Evolutionary conservation across 2,329 filamentous ascomycete genomes (phyloP), one percentile per base, ranked within the genome.

Genomic region (Colletotrichum caudatum): DNA sequence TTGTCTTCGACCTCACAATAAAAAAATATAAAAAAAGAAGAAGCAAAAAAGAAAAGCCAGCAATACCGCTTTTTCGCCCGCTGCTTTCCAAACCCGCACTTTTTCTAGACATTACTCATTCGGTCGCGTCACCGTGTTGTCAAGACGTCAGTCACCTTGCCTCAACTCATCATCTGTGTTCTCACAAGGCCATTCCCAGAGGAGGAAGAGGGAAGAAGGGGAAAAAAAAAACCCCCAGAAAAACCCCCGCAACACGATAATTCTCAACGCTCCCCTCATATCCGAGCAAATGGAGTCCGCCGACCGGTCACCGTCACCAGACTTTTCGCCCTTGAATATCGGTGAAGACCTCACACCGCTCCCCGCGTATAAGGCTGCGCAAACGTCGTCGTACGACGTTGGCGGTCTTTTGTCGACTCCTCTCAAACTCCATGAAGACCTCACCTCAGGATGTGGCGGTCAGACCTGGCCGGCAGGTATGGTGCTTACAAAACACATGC

Each of bases 401-500:
- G 91, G 93, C 74, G 92, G 93, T 50, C 87, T 96, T 64, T 86
- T 98, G 44, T 81, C 85, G 26, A 84, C 88, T 59, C 91, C 93
- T 14, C 86, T 98, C 73, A 86, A 88, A 72, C 88, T 98, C 20
- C 92, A 93, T 77, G 94, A 98, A 81, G 95, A 98, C 81, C 87
- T 97, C 59, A 90, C 89, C 69, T 90, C 93, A 74, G 96, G 96
- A 72, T 98, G 96, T 81, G 96, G 96, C 60, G 96, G 96, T 2
- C 93, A 97, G 82, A 87, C 97, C 14, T 98, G 96, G 96, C 95
- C 95, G 3, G 95, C 95, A 0, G 96, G 96, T 14, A 93, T 97
- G 90, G 89, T 96, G 20, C 85, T 99, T 64, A 89, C 93, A 26
- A 94, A 92, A 81, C 97, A 98, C 79, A 88, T 98, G 87, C 86